phyloP scores from a whole-genome alignment of 1,284 basidiomycete genomes.

The Leccinum proximum region DNA sequence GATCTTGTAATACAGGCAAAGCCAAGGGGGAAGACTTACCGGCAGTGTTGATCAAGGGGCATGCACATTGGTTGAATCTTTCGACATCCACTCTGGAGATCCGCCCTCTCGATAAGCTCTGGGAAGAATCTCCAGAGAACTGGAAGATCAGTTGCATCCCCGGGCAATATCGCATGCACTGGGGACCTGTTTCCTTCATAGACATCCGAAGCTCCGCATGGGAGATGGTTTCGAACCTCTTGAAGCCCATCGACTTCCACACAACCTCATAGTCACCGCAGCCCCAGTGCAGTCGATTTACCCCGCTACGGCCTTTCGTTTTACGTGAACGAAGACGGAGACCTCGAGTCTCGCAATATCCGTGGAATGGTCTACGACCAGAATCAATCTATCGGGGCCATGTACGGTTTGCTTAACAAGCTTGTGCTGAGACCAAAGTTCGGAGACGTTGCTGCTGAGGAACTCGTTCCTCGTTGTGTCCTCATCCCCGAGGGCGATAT shows the following conservation, averaged over 20 bases:
- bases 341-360: slow-evolving; percentile 27
- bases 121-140: slow-evolving; percentile 21
- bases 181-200: not conserved
- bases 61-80: slow-evolving; percentile 40
- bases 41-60: slow-evolving; percentile 27
- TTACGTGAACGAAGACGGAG: slow-evolving; percentile 24
- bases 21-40: slow-evolving; percentile 35
- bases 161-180: not conserved
- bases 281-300: slow-evolving; percentile 24
- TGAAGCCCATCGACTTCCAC: slow-evolving; percentile 32
- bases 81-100: slow-evolving; percentile 33
- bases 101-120: slow-evolving; percentile 29
- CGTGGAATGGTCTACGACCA: slow-evolving; percentile 3
- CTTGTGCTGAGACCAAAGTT: slow-evolving; percentile 4
- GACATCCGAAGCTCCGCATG: slow-evolving; percentile 11
- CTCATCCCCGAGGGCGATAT: slow-evolving; percentile 11
- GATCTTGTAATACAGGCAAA: slow-evolving; percentile 32
- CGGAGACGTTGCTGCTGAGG: not conserved
- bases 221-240: slow-evolving; percentile 27
- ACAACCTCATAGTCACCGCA: slow-evolving; percentile 28
- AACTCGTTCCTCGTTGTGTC: not conserved
- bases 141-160: slow-evolving; percentile 14
- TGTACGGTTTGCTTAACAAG: slow-evolving; percentile 1
- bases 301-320: slow-evolving; percentile 40
- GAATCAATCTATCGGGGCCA: slow-evolving; percentile 1